Evolutionary conservation across 805 yeast genomes (phyloP).

Genomic region (Nematodospora valgi): DNA sequence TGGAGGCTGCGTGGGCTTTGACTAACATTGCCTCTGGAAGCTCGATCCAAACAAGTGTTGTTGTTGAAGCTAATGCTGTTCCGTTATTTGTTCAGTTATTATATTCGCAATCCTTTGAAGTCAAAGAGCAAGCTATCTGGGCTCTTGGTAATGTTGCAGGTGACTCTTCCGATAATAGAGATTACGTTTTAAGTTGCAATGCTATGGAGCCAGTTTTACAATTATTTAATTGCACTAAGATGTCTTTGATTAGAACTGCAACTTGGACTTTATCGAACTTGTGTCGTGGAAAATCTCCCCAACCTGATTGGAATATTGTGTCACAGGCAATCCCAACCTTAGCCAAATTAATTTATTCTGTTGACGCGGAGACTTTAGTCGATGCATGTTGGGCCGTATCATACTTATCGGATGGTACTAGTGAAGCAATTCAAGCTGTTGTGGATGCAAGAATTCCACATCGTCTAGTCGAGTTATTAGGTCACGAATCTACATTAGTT

Average conservation of each 20-base stretch:
- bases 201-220: conserved; percentile 88
- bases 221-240: conserved; percentile 75
- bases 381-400: conserved; percentile 99
- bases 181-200: conserved; percentile 76
- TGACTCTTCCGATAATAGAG: conserved; percentile 88
- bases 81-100: conserved; percentile 84
- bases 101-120: conserved; percentile 79
- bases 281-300: conserved; percentile 95
- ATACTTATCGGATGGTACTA: conserved; percentile 87
- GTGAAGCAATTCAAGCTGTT: conserved; percentile 93
- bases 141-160: conserved; percentile 99
- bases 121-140: conserved; percentile 98
- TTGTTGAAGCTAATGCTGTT: conserved; percentile 91
- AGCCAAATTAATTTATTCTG: conserved; percentile 84
- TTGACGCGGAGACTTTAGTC: conserved; percentile 88
- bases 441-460: conserved; percentile 94
- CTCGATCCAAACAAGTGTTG: conserved; percentile 83
- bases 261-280: conserved; percentile 97
- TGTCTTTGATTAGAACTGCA: conserved; percentile 91
- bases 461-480: conserved; percentile 85
- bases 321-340: conserved; percentile 86
- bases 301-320: conserved; percentile 90
- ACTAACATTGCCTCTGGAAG: conserved; percentile 96
- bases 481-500: conserved; percentile 78
- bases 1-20: conserved; percentile 99